These are phyloP conservation scores for Arctium lappa DNA, from an alignment of 129 eudicot genomes.

Conservation along the genomic window DNA sequence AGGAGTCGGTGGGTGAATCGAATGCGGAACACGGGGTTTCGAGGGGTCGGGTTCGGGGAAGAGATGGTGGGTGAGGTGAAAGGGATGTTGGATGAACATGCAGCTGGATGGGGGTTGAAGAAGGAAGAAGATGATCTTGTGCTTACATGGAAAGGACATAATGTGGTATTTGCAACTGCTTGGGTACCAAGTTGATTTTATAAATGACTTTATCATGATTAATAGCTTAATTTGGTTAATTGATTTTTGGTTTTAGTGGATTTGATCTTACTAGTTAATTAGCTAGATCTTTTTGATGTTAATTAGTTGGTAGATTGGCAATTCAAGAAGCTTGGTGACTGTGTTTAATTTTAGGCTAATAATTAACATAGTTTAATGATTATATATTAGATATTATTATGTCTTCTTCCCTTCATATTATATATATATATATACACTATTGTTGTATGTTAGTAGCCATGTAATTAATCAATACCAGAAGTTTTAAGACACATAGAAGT, in stretches of 20 bases:
- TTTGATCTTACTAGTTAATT: conserved; percentile 16
- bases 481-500: too few species aligned
- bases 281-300: background rate
- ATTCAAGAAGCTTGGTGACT: background rate
- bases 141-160: conserved; percentile 98
- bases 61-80: conserved; percentile 73
- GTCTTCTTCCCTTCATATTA: background rate
- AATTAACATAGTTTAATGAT: background rate
- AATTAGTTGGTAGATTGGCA: background rate
- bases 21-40: conserved; percentile 62
- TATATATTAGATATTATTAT: background rate
- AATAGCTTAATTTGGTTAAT: background rate
- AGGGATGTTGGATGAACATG: conserved; percentile 86
- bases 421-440: background rate
- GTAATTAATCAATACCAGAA: too few species aligned
- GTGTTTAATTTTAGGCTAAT: background rate
- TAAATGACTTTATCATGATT: conserved; percentile 2
- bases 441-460: too few species aligned
- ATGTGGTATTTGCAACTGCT: conserved; percentile 89
- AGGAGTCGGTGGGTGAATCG: conserved; percentile 69
- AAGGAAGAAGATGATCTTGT: conserved; percentile 91
- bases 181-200: conserved; percentile 54
- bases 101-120: conserved; percentile 97
- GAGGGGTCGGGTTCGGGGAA: conserved; percentile 57
- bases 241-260: conserved; percentile 7